Conservation (phyloP, 2,329 filamentous ascomycete genomes). For the Talaromyces sp. region DNA sequence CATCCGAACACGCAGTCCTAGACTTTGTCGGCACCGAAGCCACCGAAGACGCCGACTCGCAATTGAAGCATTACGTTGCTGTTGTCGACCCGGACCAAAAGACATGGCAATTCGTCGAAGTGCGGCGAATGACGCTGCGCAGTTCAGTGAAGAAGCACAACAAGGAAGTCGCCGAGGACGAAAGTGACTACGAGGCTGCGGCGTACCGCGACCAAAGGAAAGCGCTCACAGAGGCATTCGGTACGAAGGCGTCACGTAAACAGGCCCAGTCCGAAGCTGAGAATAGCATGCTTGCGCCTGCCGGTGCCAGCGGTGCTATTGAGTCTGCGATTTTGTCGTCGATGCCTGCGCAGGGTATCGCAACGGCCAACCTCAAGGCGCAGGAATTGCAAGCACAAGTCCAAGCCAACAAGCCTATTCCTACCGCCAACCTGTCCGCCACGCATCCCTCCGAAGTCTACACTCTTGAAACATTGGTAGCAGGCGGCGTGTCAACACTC, state of each 20-base stretch:
- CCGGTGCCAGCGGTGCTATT: conserved; percentile 34
- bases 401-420: conserved; percentile 46
- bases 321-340: conserved; percentile 44
- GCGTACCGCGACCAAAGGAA: conserved; percentile 38
- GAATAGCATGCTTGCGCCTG: conserved; percentile 45
- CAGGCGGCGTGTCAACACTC: conserved; percentile 40
- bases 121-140: conserved; percentile 54
- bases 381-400: conserved; percentile 38
- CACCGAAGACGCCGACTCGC: conserved; percentile 49
- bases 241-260: conserved; percentile 50
- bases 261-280: conserved; percentile 46
- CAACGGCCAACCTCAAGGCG: conserved; percentile 31
- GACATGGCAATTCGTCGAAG: conserved; percentile 53
- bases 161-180: conserved; percentile 24
- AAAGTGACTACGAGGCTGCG: conserved; percentile 25
- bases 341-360: conserved; percentile 35
- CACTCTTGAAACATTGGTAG: conserved; percentile 41
- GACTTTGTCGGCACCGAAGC: conserved; percentile 55
- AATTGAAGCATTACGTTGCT: conserved; percentile 59
- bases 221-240: conserved; percentile 48
- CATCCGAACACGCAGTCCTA: conserved; percentile 57
- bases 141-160: conserved; percentile 40
- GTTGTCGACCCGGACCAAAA: conserved; percentile 55
- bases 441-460: conserved; percentile 47
- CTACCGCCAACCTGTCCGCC: conserved; percentile 41